Evolutionary conservation across 2,329 filamentous ascomycete genomes (phyloP), one percentile per base, ranked within the genome.

Genomic region (Ophiocordyceps polyrhachis-furcata): DNA sequence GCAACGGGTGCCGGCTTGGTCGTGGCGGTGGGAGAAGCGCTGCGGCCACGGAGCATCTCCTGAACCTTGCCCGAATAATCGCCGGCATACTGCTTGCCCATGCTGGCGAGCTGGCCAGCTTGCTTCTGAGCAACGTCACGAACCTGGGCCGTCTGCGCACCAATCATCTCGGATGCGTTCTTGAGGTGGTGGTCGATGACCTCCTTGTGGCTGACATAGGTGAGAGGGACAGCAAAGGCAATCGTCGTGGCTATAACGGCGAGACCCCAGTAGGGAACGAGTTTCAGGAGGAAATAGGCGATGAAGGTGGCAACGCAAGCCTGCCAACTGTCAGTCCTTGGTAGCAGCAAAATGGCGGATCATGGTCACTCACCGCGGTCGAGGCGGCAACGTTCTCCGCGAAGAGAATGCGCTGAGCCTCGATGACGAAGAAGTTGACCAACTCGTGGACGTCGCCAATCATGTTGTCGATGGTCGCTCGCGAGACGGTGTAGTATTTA

Each of bases 351-450:
- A 23, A 8, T 1, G 9, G 11, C 15, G 12, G 3, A 13, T 17
- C 20, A 19, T 37, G 28, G 42, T 38, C 12, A 66, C 76, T 61
- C 68, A 81, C 78, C 52, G 67, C 69, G 54, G 64, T 61, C 20
- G 79, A 81, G 46, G 67, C 71, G 49, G 64, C 61, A 47, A 82
- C 60, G 53, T 81, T 83, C 69, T 83, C 79, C 40, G 71, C 78
- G 51, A 77, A 83, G 46, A 82, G 56, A 51, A 83, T 73, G 49
- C 78, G 71, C 66, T 83, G 79, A 43, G 70, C 66, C 65, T 83
- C 79, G 46, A 83, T 80, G 49, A 81, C 68, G 53, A 82, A 77
- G 61, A 83, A 83, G 69, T 83, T 83, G 63, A 79, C 60, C 48
- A 83, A 69, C 62, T 82, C 78, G 55, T 81, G 73, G 38, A 77